Conservation (phyloP, 768 basidiomycete genomes). For the Lentinula sp. region DNA sequence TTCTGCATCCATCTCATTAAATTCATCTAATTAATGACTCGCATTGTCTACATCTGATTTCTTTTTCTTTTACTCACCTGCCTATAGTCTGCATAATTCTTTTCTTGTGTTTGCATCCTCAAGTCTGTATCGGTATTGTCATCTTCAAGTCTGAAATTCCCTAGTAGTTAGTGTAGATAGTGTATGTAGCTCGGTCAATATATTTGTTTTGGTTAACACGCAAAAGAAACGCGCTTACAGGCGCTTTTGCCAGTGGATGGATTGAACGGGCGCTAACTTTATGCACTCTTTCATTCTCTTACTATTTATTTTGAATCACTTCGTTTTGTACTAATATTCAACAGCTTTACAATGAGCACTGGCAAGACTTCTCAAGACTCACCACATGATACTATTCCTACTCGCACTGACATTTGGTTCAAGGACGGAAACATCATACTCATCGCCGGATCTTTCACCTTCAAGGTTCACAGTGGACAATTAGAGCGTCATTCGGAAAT, state of each 20-base stretch:
- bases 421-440: slow-evolving; percentile 7
- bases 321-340: not conserved
- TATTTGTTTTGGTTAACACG: not conserved
- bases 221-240: no score
- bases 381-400: not conserved
- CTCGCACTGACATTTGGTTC: not conserved
- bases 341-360: not conserved
- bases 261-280: no score
- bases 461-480: slow-evolving; percentile 35
- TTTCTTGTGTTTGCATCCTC: no score
- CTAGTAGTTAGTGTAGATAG: not conserved
- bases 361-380: not conserved
- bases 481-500: slow-evolving; percentile 72
- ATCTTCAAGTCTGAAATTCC: not conserved
- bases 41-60: no score
- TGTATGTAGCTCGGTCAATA: not conserved
- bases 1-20: no score
- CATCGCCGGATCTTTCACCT: not conserved
- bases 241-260: no score
- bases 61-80: not conserved
- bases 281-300: not conserved
- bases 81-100: not conserved
- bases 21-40: not conserved
- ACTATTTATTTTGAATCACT: not conserved
- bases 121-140: not conserved